Evolutionary conservation across 2,329 filamentous ascomycete species (phyloP).

Genomic region (Thelonectria rubi): DNA sequence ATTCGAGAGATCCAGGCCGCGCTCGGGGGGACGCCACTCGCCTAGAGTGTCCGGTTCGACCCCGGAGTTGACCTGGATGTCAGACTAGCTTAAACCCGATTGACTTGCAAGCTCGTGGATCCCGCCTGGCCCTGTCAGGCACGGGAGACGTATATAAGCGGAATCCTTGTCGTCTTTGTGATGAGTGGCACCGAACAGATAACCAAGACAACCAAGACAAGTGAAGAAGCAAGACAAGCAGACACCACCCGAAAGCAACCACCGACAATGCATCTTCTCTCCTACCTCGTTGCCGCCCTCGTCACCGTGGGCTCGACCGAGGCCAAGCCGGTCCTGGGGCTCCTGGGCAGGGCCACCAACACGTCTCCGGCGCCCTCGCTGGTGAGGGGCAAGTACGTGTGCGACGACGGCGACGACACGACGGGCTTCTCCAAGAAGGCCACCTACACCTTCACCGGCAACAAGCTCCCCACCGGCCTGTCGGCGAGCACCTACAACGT

Average conservation of each 20-base stretch:
- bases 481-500: constrained; percentile 35
- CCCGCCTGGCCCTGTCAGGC: neutral
- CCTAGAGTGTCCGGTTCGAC: too few relatives aligned
- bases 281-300: constrained; percentile 29
- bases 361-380: constrained; percentile 29
- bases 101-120: neutral
- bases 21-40: too few relatives aligned
- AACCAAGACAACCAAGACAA: neutral
- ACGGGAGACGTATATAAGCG: neutral
- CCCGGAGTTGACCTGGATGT: neutral
- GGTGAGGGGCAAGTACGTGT: constrained; percentile 37
- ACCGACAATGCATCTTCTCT: constrained; percentile 30
- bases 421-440: constrained; percentile 37
- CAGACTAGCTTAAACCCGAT: neutral
- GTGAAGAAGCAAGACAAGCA: neutral
- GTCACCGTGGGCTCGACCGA: constrained; percentile 24
- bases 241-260: neutral
- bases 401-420: constrained; percentile 16
- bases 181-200: too few relatives aligned
- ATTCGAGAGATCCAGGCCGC: too few relatives aligned
- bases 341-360: constrained; percentile 1
- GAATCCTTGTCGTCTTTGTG: neutral
- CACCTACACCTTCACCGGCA: constrained; percentile 36
- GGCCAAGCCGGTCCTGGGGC: constrained; percentile 18
- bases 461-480: constrained; percentile 37